Percentiles rank a stretch among this genome's conserved stretches.
phyloP scores from a whole-genome alignment of 2,329 filamentous ascomycete genomes.

The Colletotrichum sp. region DNA sequence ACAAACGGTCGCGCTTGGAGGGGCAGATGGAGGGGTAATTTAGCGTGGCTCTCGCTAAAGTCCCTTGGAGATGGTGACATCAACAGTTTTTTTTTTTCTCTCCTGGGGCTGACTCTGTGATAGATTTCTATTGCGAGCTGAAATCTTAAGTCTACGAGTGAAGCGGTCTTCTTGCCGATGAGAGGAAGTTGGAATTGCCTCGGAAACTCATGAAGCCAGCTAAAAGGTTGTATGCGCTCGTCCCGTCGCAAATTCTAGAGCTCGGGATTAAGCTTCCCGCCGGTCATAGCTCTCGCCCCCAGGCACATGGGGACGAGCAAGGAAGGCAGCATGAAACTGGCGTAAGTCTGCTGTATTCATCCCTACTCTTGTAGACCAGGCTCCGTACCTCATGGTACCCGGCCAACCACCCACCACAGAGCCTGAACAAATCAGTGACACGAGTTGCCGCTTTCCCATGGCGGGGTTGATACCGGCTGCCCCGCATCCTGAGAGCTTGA shows the following conservation, averaged over 20 bases:
- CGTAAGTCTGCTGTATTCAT: neutral
- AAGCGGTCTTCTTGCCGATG: neutral
- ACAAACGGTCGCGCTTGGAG: neutral
- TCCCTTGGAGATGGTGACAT: neutral
- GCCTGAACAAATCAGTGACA: constrained; percentile 1
- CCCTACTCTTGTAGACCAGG: neutral
- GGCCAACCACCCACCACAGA: neutral
- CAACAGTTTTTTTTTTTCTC: neutral
- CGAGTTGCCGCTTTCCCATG: neutral
- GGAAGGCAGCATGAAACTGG: constrained; percentile 1
- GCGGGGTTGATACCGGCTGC: constrained; percentile 7
- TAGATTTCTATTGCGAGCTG: neutral
- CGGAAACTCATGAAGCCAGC: neutral
- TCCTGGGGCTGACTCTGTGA: neutral
- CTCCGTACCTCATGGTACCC: neutral
- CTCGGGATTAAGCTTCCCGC: constrained; percentile 6
- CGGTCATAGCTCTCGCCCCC: neutral
- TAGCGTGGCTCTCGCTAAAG: neutral
- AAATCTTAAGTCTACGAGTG: neutral
- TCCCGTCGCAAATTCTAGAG: neutral
- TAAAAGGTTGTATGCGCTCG: neutral
- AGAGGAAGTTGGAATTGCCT: neutral
- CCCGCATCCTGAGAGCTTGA: constrained; percentile 8
- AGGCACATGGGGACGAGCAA: neutral
- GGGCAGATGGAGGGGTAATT: constrained; percentile 18